phyloP scores from a whole-genome alignment of 768 basidiomycete genomes.

The Tylopilus balloui region DNA sequence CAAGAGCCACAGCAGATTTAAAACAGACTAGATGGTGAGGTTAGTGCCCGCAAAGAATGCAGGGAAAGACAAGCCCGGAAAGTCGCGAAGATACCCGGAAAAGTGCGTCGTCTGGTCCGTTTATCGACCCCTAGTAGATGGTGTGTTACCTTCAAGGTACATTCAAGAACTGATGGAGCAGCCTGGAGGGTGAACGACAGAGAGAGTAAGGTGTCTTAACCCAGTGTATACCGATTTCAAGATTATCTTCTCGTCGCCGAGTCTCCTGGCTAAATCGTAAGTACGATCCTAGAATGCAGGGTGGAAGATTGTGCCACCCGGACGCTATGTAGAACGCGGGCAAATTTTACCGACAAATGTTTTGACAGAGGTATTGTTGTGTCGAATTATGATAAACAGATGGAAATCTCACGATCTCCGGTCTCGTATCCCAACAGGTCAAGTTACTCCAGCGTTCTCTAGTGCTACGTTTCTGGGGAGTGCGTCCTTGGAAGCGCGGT shows the following conservation, averaged over 20 bases:
- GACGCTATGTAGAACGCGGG: background rate
- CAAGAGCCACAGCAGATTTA: background rate
- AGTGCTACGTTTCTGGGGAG: background rate
- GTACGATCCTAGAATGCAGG: constrained; percentile 3
- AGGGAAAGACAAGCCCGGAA: constrained; percentile 4
- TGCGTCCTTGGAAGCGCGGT: background rate
- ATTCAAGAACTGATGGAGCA: constrained; percentile 1
- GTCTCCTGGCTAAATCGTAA: background rate
- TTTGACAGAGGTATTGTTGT: constrained; percentile 19
- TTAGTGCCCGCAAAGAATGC: background rate
- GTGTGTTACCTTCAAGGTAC: background rate
- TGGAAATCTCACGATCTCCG: constrained; percentile 16
- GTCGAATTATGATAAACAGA: constrained; percentile 12
- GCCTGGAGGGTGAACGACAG: background rate
- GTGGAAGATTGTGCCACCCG: constrained; percentile 9
- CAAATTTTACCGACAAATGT: constrained; percentile 12
- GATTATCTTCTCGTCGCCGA: background rate
- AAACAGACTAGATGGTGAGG: background rate
- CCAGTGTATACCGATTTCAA: background rate
- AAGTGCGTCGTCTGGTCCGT: constrained; percentile 2
- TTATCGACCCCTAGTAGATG: background rate
- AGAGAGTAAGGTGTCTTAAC: background rate
- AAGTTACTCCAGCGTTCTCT: background rate
- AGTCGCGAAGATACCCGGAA: constrained; percentile 1
- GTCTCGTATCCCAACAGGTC: background rate